Percentiles rank a stretch among this genome's conserved stretches.
These are phyloP conservation scores for Parastagonospora avenae DNA, from an alignment of 2,329 filamentous ascomycete species.

Conservation along the genomic window DNA sequence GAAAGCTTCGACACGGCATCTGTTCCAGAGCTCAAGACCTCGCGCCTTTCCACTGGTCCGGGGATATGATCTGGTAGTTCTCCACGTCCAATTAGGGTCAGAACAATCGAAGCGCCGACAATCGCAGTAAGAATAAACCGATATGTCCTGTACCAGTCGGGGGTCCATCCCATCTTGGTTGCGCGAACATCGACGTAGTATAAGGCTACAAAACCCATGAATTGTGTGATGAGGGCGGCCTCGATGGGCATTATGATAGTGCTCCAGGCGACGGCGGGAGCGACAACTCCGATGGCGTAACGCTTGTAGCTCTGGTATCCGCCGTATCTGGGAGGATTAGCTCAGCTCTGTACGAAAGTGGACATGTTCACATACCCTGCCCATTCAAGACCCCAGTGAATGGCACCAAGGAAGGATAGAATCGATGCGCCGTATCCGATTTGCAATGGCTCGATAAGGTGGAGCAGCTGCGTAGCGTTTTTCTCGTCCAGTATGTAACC, in stretches of 20 bases:
- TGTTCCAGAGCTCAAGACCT: constrained; percentile 52
- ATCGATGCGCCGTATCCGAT: constrained; percentile 91
- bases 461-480: constrained; percentile 72
- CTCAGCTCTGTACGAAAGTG: neutral
- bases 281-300: constrained; percentile 81
- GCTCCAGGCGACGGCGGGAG: constrained; percentile 85
- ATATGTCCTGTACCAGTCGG: constrained; percentile 85
- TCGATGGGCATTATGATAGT: constrained; percentile 83
- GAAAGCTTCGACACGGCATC: constrained; percentile 30
- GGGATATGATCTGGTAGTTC: constrained; percentile 67
- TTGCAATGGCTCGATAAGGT: constrained; percentile 82
- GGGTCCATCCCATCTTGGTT: constrained; percentile 75
- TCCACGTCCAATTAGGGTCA: constrained; percentile 80
- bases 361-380: constrained; percentile 54
- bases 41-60: constrained; percentile 51
- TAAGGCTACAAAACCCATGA: constrained; percentile 80
- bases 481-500: constrained; percentile 71
- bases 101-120: constrained; percentile 80
- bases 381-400: constrained; percentile 93
- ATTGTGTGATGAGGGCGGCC: constrained; percentile 84
- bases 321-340: constrained; percentile 50
- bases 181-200: constrained; percentile 84
- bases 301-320: constrained; percentile 73
- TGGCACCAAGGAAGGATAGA: constrained; percentile 89
- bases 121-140: constrained; percentile 91